These are phyloP conservation scores for Dendrobium chrysotoxum DNA, from an alignment of 106 monocot genomes.

Conservation along the genomic window DNA sequence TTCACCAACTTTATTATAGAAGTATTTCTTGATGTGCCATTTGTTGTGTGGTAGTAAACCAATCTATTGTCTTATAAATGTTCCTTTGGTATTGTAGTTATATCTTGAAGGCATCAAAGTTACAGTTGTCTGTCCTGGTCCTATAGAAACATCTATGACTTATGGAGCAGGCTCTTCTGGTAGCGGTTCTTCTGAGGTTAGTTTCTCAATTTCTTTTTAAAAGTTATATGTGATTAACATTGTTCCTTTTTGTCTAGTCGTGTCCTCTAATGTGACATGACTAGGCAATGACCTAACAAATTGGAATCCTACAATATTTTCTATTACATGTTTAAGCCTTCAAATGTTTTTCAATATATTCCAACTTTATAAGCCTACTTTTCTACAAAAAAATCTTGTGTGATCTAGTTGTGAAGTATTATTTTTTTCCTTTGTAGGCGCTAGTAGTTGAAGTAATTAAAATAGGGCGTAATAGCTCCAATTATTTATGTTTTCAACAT, in stretches of 20 bases:
- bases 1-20: background rate
- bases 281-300: background rate
- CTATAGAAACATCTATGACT: constrained; percentile 52
- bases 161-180: constrained; percentile 36
- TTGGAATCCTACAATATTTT: background rate
- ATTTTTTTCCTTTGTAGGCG: background rate
- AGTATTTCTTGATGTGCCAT: background rate
- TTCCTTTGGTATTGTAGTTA: constrained; percentile 34
- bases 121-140: constrained; percentile 89
- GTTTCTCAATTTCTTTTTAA: background rate
- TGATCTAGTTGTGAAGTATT: background rate
- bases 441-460: background rate
- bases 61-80: background rate
- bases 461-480: no score
- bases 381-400: background rate
- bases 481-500: no score
- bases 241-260: background rate
- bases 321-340: background rate
- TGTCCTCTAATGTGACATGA: background rate
- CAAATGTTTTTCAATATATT: background rate
- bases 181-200: constrained; percentile 46
- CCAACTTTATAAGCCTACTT: background rate
- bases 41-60: background rate
- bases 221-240: background rate
- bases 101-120: constrained; percentile 75